Evolutionary conservation across 2,329 filamentous ascomycete genomes (phyloP).

Genomic region (Colletotrichum sp.): DNA sequence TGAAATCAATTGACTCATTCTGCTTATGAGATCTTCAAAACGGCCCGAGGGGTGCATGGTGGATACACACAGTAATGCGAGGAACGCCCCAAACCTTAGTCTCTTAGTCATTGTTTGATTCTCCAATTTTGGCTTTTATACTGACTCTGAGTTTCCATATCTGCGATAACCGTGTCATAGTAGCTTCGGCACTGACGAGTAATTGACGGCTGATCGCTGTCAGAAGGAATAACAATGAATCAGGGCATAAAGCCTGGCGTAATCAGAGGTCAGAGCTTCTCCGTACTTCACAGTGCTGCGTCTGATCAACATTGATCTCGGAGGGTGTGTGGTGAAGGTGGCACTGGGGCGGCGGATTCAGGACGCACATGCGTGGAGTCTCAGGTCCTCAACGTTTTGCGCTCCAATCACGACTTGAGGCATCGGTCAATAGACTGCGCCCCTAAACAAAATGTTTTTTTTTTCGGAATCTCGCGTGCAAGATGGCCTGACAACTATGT

Average conservation of each 20-base stretch:
- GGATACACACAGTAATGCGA: not conserved
- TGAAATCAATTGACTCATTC: not conserved
- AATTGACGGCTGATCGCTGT: no score
- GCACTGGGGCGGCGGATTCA: not conserved
- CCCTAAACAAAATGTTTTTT: no score
- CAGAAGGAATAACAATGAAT: not conserved
- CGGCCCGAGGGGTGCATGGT: not conserved
- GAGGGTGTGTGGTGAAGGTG: not conserved
- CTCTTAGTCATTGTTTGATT: not conserved
- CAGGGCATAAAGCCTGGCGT: not conserved
- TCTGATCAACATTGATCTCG: not conserved
- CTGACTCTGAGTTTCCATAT: no score
- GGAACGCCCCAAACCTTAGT: not conserved
- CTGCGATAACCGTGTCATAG: no score
- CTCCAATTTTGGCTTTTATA: no score
- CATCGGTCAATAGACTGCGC: not conserved
- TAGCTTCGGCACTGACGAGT: no score
- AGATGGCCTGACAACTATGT: not conserved
- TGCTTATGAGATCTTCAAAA: not conserved
- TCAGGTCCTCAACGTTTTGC: not conserved
- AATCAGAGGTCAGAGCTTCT: not conserved
- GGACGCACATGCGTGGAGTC: not conserved
- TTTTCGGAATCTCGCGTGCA: not conserved
- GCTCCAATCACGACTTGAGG: not conserved
- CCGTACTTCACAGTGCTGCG: not conserved